Conservation (phyloP, 176 grass and related monocot genomes). For the Phoenix roebelenii region DNA sequence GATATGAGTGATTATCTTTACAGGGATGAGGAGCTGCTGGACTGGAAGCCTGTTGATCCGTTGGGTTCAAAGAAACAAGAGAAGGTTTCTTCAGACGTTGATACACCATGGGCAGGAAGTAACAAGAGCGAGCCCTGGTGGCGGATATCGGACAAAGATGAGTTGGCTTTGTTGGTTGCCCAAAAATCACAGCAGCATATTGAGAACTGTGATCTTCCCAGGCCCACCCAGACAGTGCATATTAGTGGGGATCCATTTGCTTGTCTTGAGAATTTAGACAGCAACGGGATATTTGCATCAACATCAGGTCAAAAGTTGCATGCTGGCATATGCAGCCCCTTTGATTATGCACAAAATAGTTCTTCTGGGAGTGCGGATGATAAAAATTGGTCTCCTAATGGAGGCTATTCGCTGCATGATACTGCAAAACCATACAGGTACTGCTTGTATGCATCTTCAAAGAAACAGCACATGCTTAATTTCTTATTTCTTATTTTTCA, state of each 20-base stretch:
- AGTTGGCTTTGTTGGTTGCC: slow-evolving; percentile 71
- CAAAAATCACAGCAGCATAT: slow-evolving; percentile 54
- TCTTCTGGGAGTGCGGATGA: slow-evolving; percentile 25
- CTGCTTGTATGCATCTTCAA: no score
- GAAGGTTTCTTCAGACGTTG: slow-evolving; percentile 19
- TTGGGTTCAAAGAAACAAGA: slow-evolving; percentile 14
- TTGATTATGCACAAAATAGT: slow-evolving; percentile 8
- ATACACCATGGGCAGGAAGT: slow-evolving; percentile 32
- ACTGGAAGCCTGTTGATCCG: slow-evolving; percentile 24
- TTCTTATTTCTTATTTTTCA: no score
- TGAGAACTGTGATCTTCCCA: slow-evolving; percentile 91
- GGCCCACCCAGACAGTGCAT: slow-evolving; percentile 38
- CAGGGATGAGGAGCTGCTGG: slow-evolving; percentile 29
- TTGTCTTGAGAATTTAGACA: slow-evolving; percentile 15
- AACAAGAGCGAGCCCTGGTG: slow-evolving; percentile 71
- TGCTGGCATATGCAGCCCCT: slow-evolving; percentile 20
- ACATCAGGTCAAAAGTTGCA: slow-evolving; percentile 16
- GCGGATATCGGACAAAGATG: slow-evolving; percentile 55
- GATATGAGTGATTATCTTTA: slow-evolving; percentile 27
- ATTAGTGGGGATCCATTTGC: slow-evolving; percentile 11
- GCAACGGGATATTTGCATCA: slow-evolving; percentile 10
- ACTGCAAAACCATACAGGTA: slow-evolving; percentile 33
- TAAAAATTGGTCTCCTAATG: slow-evolving; percentile 13
- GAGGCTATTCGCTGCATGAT: slow-evolving; percentile 13
- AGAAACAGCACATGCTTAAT: no score